Conservation (phyloP, 225 moss, liverwort and hornwort genomes). For the Pleurozium schreberi region DNA sequence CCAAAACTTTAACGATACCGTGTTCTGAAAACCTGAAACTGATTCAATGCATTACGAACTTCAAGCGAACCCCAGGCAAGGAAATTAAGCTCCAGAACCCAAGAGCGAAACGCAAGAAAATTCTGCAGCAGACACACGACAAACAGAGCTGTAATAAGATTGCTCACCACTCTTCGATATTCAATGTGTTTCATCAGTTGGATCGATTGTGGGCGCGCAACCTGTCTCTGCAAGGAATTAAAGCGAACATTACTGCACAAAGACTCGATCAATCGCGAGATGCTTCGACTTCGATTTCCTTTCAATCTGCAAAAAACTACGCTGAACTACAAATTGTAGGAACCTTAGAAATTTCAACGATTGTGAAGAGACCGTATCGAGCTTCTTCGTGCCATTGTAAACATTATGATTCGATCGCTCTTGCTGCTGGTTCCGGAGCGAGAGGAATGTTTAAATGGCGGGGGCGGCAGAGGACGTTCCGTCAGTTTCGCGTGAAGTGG, state of each 20-base stretch:
- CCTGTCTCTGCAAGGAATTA: too few relatives aligned
- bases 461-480: conserved; percentile 18
- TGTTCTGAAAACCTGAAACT: not conserved
- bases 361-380: not conserved
- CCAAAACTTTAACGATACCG: not conserved
- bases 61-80: not conserved
- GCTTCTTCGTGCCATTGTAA: not conserved
- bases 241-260: too few relatives aligned
- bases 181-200: too few relatives aligned
- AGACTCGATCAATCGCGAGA: too few relatives aligned
- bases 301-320: not conserved
- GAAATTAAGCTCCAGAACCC: not conserved
- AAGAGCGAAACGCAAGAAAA: not conserved
- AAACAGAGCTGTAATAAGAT: too few relatives aligned
- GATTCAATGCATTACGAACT: not conserved
- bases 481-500: conserved; percentile 25
- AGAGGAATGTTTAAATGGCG: not conserved
- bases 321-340: too few relatives aligned
- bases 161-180: too few relatives aligned
- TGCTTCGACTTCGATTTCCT: not conserved
- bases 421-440: not conserved
- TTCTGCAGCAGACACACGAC: not conserved
- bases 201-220: too few relatives aligned
- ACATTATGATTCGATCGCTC: not conserved
- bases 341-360: not conserved